Evolutionary conservation across 1,284 basidiomycete species (phyloP), one percentile per base, ranked within the genome.

Genomic region (Naganishia albida): DNA sequence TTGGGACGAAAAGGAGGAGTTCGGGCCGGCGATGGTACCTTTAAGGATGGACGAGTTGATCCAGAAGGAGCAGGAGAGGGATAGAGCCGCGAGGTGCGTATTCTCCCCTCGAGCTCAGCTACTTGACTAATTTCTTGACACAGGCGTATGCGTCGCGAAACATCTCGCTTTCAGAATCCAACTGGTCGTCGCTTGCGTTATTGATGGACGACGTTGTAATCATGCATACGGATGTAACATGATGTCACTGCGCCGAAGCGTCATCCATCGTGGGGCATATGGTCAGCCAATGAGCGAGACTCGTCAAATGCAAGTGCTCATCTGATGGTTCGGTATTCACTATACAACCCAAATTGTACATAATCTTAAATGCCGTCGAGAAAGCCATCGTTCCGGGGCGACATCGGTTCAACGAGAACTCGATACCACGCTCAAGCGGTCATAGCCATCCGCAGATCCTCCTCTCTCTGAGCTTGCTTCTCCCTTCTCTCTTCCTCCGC

Each of bases 1-100:
- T 75, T 98, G 92, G 91, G 84, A 84, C 59, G 95, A 98, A 74
- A 86, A 89, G 39, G 89, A 91, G 74, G 91, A 94, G 77, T 97
- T 91, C 78, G 86, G 86, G 67, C 97, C 95, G n/a, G 82, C 88
- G 53, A 87, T 97, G 74, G 88, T 97, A 75, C 86, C 90, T 65
- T 77, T 98, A 66, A 89, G 83, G 13, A 86, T 87, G 28, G 95
- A 97, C 75, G 96, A 99, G 77, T 87, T 97, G 77, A 84, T 62
- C 28, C 57, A 86, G 76, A 84, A 91, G 67, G 90, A 98, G 77
- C 85, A 93, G 59, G 94, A 96, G 77, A 84, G 77, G 39, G 72
- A 86, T 73, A 84, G 91, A 66, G 90, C 90, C 2, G 89, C 86
- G 67, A 79, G 85, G 82, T 73, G 53, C 38, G 72, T 72, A 7